Evolutionary conservation across 148 eudicot genomes (phyloP).

Genomic region (Rhododendron kiyosumense): DNA sequence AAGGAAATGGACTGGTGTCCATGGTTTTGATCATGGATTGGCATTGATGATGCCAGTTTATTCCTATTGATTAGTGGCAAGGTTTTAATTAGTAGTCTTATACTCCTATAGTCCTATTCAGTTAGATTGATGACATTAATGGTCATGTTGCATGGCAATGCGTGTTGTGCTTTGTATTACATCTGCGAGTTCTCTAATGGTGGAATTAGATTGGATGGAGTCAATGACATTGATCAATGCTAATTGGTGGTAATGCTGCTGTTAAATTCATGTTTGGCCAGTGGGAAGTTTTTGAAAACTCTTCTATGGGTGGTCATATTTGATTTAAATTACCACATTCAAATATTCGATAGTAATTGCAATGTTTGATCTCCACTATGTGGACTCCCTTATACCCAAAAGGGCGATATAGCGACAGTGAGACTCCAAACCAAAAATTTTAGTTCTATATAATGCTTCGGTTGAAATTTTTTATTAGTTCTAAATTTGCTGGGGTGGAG

Average conservation of each 20-base stretch:
- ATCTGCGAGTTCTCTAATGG: neutral
- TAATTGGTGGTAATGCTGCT: neutral
- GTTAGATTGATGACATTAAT: neutral
- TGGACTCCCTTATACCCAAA: neutral
- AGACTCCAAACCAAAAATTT: neutral
- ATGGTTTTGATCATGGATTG: neutral
- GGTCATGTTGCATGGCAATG: neutral
- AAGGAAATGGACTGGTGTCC: neutral
- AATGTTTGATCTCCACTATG: neutral
- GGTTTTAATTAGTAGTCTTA: neutral
- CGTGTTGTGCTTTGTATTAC: neutral
- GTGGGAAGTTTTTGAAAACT: neutral
- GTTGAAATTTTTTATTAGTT: neutral
- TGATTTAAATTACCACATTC: neutral
- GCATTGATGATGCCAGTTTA: neutral
- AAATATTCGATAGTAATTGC: neutral
- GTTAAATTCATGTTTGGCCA: neutral
- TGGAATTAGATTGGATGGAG: neutral
- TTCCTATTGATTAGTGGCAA: slow-evolving; percentile 2
- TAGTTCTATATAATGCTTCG: neutral
- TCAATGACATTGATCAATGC: neutral
- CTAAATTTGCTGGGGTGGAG: neutral
- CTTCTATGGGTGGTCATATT: neutral
- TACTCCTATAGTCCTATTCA: neutral
- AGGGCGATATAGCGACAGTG: neutral